Percentiles rank a stretch among this genome's conserved stretches.
Conservation (phyloP, 2,329 filamentous ascomycete genomes). For the Phialemonium atrogriseum region DNA sequence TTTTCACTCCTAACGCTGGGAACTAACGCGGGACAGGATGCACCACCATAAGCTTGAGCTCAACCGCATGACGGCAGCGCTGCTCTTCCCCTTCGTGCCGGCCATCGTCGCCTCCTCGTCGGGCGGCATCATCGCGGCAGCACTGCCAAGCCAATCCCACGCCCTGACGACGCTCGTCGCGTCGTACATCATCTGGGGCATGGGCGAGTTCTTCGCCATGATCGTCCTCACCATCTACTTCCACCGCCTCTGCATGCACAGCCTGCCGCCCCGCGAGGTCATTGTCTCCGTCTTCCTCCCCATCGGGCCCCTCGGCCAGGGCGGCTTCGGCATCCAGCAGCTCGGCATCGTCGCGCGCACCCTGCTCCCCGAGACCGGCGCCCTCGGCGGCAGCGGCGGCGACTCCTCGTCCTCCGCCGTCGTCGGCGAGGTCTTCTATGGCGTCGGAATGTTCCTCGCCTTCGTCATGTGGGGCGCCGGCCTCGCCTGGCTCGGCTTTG, state of each 20-base stretch:
- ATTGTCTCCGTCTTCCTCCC: constrained; percentile 57
- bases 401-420: constrained; percentile 23
- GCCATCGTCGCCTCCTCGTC: constrained; percentile 55
- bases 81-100: constrained; percentile 54
- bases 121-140: constrained; percentile 55
- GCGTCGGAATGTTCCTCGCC: constrained; percentile 33
- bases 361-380: constrained; percentile 20
- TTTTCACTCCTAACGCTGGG: too few species aligned
- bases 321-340: constrained; percentile 43
- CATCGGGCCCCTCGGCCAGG: constrained; percentile 53
- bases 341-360: constrained; percentile 28
- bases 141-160: constrained; percentile 44
- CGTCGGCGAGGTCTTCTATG: constrained; percentile 46
- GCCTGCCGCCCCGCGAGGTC: constrained; percentile 56
- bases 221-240: constrained; percentile 61
- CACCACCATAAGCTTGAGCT: constrained; percentile 19
- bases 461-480: constrained; percentile 26
- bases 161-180: constrained; percentile 54
- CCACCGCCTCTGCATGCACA: constrained; percentile 57
- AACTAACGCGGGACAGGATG: too few species aligned
- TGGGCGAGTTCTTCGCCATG: constrained; percentile 49
- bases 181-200: constrained; percentile 62
- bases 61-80: constrained; percentile 47
- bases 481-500: constrained; percentile 24
- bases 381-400: constrained; percentile 31